Base-by-base conservation (phyloP, 345 rosid species). In the Linum lewisii region DNA sequence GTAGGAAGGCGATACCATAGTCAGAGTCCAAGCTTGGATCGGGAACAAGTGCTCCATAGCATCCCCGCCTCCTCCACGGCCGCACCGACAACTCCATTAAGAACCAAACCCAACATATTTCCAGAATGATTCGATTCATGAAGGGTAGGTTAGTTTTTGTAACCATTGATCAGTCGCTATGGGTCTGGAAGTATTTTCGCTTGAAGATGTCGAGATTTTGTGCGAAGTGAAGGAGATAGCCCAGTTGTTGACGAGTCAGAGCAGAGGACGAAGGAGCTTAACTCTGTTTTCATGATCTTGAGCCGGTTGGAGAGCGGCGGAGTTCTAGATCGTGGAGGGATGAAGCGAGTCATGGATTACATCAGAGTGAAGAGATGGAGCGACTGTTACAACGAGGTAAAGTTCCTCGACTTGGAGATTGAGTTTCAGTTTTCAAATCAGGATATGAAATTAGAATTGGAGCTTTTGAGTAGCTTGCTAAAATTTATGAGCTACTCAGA, bases 351-450 rank as follows among this genome's bases (percentile, higher is more conserved):
- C 54, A 59, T 91, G 23, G 74, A 74, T 57, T 72, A 69, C 58
- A 53, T 78, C n/a, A 84, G 90, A 29, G 72, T 87, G 5, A 23
- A 50, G 2, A 78, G 63, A 72, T 84, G 96, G 96, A 81, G 80
- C 2, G 84, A 77, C 47, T 91, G 92, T 59, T 58, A 72, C 21
- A 71, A 68, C 50, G 88, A 91, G 60, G 66, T 84, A 1, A 71
- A 70, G 58, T 82, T 87, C 65, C 20, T 87, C 74, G 80, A 75
- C 25, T 53, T 73, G 36, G 89, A 85, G 74, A 78, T 84, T 4
- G 75, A 47, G 5, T 11, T 10, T 0, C 83, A 79, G 58, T 66
- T 23, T 38, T 64, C 66, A 29, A 71, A 62, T 32, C 65, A 18
- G 22, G 81, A 70, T 22, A 72, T 55, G 50, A 69, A 50, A 23